Evolutionary conservation across 768 basidiomycete genomes (phyloP), one percentile per base, ranked within the genome.

Genomic region (Boletus rubescentipes): DNA sequence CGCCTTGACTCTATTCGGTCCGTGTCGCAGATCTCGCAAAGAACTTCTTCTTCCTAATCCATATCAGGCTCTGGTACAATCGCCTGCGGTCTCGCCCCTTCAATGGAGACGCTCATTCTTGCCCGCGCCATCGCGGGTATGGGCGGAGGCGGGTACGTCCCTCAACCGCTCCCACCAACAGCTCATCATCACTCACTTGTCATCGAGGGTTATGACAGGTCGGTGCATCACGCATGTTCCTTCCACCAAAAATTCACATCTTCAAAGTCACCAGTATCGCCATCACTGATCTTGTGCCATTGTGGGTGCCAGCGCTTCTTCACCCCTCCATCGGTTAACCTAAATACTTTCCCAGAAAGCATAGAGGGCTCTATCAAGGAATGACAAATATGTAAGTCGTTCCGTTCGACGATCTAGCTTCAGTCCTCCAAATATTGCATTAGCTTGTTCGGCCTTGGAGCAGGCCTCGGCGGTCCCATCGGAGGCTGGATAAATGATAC

Each of bases 281-380:
- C 42, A 84, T 93, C 51, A 87, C 89, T 7, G 95, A 98, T 74
- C 76, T 97, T 21, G 87, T 98, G 54, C 92, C 93, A 14, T 71
- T 98, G 87, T 91, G 64, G 76, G 87, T 76, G 1, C 32, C 39
- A 16, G 1, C 38, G 44, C 42, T 45, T 47, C 49, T 29, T 46
- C 61, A 16, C 35, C 11, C 26, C 1, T 23, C 30, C 40, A 34
- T 60, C 36, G 20, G 54, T 30, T 26, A 18, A 6, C 40, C 39
- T 57, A 44, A 43, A n/a, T 37, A 18, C 42, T 34, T 48, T 37
- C 34, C 30, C 63, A 93, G 91, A 62, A 87, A 88, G 66, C 86
- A 91, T 56, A 80, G 95, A 49, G 95, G 93, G 2, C 72, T 96
- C 9, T 96, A 93, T 65, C 96, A 98, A 69, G 94, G 94, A 51